Evolutionary conservation across 352 stramenopile species (phyloP).

Genomic region (Aphanomyces cochlioides): DNA sequence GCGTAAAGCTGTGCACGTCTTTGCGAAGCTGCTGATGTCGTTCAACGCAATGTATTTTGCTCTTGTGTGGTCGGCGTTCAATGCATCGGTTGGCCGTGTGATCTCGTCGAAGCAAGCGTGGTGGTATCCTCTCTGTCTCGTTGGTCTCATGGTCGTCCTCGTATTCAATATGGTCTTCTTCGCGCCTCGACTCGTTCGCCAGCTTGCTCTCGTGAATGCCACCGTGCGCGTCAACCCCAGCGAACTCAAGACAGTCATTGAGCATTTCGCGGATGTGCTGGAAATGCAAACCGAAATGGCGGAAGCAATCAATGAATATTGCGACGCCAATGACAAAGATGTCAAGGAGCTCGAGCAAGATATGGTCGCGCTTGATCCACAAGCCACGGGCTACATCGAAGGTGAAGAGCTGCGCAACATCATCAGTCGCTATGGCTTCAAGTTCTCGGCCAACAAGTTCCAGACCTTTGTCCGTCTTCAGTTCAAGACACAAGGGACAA

Average conservation of each 20-base stretch:
- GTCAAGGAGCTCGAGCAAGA: neutral
- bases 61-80: slow-evolving; percentile 2
- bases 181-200: slow-evolving; percentile 23
- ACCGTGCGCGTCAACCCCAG: slow-evolving; percentile 25
- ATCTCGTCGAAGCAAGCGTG: neutral
- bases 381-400: slow-evolving; percentile 1
- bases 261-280: slow-evolving; percentile 27
- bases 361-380: neutral
- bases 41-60: slow-evolving; percentile 30
- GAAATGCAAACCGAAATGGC: slow-evolving; percentile 27
- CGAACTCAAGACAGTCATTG: slow-evolving; percentile 26
- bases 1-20: slow-evolving; percentile 23
- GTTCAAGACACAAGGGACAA: slow-evolving; percentile 18
- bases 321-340: slow-evolving; percentile 13
- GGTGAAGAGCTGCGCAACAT: neutral
- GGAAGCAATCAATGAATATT: neutral
- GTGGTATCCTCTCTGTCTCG: neutral
- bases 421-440: slow-evolving; percentile 24
- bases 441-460: slow-evolving; percentile 27
- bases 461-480: slow-evolving; percentile 26
- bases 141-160: slow-evolving; percentile 5
- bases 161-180: slow-evolving; percentile 20
- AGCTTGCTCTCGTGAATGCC: slow-evolving; percentile 28
- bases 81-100: neutral
- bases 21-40: slow-evolving; percentile 13